A percentile compares a stretch with the other conserved stretches of the same genome.
Evolutionary conservation across 352 stramenopile genomes (phyloP).

Genomic region (Phytophthora tubulina): DNA sequence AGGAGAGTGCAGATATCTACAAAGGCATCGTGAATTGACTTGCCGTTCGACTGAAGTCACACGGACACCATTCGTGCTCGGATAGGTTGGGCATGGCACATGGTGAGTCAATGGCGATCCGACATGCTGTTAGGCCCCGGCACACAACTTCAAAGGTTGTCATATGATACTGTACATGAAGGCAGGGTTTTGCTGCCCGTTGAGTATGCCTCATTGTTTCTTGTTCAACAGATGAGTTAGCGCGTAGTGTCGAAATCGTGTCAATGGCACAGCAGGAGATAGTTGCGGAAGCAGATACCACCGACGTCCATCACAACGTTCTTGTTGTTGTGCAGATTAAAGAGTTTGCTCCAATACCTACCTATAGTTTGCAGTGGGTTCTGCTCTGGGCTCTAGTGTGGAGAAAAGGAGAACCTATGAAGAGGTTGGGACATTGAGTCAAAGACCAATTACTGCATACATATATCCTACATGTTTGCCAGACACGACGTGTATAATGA

Average conservation of each 20-base stretch:
- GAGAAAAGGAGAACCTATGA: too few relatives aligned
- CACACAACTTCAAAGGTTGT: constrained; percentile 5
- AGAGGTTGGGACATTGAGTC: too few relatives aligned
- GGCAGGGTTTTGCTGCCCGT: neutral
- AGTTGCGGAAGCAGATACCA: neutral
- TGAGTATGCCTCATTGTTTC: neutral
- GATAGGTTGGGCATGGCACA: constrained; percentile 16
- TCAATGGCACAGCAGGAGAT: neutral
- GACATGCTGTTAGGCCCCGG: neutral
- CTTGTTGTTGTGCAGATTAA: too few relatives aligned
- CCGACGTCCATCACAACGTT: neutral
- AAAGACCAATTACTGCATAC: too few relatives aligned
- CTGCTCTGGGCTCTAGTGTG: too few relatives aligned
- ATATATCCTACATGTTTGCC: too few relatives aligned
- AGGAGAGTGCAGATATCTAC: neutral
- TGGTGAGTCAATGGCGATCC: neutral
- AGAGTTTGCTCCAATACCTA: too few relatives aligned
- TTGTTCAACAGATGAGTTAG: constrained; percentile 1
- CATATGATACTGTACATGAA: neutral
- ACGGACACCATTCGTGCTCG: neutral
- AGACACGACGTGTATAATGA: too few relatives aligned
- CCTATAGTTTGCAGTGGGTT: too few relatives aligned
- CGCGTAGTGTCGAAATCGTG: constrained; percentile 3
- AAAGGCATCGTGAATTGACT: constrained; percentile 2
- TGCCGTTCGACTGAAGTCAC: constrained; percentile 9